Conservation (phyloP, 192 early-diverging fungal species). For the Coemansia sp. region DNA sequence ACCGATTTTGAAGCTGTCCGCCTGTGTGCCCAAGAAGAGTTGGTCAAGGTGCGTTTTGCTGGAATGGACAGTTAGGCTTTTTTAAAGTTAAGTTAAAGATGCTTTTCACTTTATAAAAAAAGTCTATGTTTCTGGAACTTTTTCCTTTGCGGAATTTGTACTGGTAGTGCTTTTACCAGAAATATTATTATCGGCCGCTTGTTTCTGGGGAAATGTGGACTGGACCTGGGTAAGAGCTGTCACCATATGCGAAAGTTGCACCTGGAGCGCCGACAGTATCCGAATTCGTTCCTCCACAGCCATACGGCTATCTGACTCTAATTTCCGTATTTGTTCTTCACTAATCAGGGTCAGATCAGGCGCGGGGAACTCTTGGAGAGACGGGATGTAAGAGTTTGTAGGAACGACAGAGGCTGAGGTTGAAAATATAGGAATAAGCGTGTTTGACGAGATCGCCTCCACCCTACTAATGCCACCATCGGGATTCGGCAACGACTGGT, state of each 20-base stretch:
- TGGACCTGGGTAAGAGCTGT: slow-evolving; percentile 46
- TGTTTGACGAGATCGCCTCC: background rate
- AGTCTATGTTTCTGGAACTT: background rate
- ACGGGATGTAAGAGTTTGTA: slow-evolving; percentile 18
- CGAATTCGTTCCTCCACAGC: slow-evolving; percentile 67
- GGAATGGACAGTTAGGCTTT: background rate
- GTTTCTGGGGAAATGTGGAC: slow-evolving; percentile 16
- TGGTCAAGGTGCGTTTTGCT: slow-evolving; percentile 30
- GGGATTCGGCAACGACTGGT: background rate
- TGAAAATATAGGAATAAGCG: slow-evolving; percentile 35
- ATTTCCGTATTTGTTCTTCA: slow-evolving; percentile 59
- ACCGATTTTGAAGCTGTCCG: slow-evolving; percentile 36
- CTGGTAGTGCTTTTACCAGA: background rate
- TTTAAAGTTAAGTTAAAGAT: background rate
- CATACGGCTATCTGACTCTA: slow-evolving; percentile 60
- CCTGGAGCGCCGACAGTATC: slow-evolving; percentile 61
- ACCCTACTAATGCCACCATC: background rate
- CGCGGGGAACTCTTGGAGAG: slow-evolving; percentile 35
- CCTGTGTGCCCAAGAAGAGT: slow-evolving; percentile 41
- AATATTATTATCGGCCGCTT: background rate
- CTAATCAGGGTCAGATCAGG: slow-evolving; percentile 54
- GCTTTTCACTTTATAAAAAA: no score
- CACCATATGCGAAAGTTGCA: slow-evolving; percentile 59
- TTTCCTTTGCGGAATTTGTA: slow-evolving; percentile 18
- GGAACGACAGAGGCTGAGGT: background rate